These are phyloP conservation scores for Geotrichum carabidarum DNA, from an alignment of 1,139 yeast species.

Conservation along the genomic window DNA sequence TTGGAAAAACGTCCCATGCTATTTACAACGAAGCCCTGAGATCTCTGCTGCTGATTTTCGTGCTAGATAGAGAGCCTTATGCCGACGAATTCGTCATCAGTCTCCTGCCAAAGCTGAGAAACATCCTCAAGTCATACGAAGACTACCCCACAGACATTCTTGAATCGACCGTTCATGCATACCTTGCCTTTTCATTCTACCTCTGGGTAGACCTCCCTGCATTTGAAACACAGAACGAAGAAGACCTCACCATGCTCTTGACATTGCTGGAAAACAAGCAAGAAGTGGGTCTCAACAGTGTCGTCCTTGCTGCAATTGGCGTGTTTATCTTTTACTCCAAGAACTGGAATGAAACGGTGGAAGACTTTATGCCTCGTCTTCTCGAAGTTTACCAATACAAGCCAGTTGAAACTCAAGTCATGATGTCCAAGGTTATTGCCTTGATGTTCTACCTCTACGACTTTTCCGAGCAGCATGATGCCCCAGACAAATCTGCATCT, in stretches of 20 bases:
- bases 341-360: constrained; percentile 1
- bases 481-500: not conserved
- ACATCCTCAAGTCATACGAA: not conserved
- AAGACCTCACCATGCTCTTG: not conserved
- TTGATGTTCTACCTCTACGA: constrained; percentile 1
- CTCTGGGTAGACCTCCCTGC: not conserved
- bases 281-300: not conserved
- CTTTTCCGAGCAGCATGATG: not conserved
- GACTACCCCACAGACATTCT: not conserved
- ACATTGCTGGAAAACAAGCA: not conserved
- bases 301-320: not conserved
- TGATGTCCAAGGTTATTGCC: not conserved
- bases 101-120: not conserved
- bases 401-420: not conserved
- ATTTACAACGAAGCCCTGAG: not conserved
- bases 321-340: not conserved
- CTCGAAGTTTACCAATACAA: not conserved
- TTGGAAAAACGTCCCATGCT: not conserved
- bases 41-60: not conserved
- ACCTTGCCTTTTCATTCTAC: not conserved
- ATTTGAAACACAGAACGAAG: not conserved
- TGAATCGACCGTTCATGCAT: not conserved
- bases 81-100: not conserved
- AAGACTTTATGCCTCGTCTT: not conserved
- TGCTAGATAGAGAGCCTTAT: not conserved